Base-by-base conservation (phyloP, 1,284 basidiomycete genomes). In the Sanguinoderma infundibulare region DNA sequence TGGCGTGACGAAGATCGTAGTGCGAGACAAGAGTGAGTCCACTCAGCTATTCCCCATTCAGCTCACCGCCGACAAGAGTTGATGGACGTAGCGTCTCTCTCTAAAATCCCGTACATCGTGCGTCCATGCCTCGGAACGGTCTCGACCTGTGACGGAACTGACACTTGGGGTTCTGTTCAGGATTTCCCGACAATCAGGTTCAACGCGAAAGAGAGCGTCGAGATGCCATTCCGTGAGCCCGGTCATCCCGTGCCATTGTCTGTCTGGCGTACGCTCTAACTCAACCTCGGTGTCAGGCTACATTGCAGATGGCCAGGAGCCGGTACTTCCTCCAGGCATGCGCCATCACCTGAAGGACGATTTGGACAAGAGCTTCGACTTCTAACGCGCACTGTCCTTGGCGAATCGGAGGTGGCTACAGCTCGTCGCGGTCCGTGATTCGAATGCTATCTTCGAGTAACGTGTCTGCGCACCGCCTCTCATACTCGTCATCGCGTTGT, bases 321-420 rank as follows among this genome's bases (percentile, higher is more conserved):
- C 95, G 0, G 79, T 87, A n/a, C 81, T 98, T 40, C 96, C 96
- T 1, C 87, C 87, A 0, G 96, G 95, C 2, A 98, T 98, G 96
- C 86, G 84, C 54, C 84, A 92, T 67, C 87, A 94, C 53, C 79
- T 98, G 28, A 83, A 90, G 64, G 89, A 92, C 67, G 95, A 98
- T 73, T 81, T 97, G 65, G 87, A 98, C 77, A 89, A 92, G 73
- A 85, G 87, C 14, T 95, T 98, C 67, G 94, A 96, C 44, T 89
- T 92, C 70, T 90, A 74, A 80, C 20, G 42, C 24, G 40, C 10
- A 14, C 22, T 24, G 40, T 24, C 24, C n/a, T n/a, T n/a, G n/a
- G n/a, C n/a, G n/a, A n/a, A n/a, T n/a, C n/a, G n/a, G n/a, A n/a
- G n/a, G n/a, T n/a, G n/a, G n/a, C n/a, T n/a, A n/a, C n/a, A n/a